Evolutionary conservation across 306 rosid species (phyloP).

Genomic region (Rosa persica): DNA sequence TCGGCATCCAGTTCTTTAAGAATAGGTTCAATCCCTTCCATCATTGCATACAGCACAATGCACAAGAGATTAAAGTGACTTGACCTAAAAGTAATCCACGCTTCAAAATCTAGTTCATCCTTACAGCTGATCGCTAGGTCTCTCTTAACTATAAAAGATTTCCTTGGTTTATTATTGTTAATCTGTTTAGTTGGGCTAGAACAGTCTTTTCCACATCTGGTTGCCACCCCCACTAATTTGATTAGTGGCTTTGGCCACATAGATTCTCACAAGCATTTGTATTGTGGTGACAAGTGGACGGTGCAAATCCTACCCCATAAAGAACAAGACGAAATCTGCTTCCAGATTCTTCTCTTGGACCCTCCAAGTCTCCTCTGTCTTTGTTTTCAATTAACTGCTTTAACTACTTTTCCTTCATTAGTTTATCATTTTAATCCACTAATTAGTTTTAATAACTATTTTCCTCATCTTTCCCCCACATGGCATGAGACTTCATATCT

Average conservation of each 20-base stretch:
- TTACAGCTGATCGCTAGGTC: not conserved
- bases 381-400: conserved; percentile 14
- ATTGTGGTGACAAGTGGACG: conserved; percentile 24
- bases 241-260: conserved; percentile 29
- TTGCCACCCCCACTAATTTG: conserved; percentile 22
- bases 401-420: conserved; percentile 30
- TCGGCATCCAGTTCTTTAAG: not conserved
- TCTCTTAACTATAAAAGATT: not conserved
- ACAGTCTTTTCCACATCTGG: conserved; percentile 25
- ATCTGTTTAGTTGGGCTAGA: not conserved
- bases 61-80: not conserved
- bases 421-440: conserved; percentile 18
- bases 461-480: conserved; percentile 1
- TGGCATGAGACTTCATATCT: conserved; percentile 18
- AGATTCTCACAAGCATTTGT: conserved; percentile 38
- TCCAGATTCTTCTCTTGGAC: conserved; percentile 30
- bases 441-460: not conserved
- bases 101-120: not conserved
- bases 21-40: not conserved
- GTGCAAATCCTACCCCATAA: conserved; percentile 32
- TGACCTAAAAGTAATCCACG: not conserved
- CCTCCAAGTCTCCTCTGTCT: not conserved
- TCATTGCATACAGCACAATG: not conserved
- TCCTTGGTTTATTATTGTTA: not conserved
- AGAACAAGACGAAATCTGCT: conserved; percentile 31